Conservation (phyloP, 2,329 filamentous ascomycete species). For the Grosmannia huntii region DNA sequence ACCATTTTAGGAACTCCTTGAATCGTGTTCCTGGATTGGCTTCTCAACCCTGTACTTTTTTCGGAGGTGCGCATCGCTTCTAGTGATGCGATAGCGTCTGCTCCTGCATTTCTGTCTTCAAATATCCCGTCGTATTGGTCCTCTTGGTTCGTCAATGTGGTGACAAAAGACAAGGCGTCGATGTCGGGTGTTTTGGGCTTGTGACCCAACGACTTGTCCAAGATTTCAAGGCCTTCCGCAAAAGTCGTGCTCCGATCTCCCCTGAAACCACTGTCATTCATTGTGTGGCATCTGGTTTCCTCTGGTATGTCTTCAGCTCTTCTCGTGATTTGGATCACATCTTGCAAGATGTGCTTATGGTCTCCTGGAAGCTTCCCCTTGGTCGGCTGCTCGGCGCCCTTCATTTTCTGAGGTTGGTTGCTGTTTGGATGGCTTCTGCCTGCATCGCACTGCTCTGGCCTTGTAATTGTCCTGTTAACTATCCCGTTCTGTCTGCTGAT, state of each 20-base stretch:
- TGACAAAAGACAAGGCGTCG: conserved; percentile 16
- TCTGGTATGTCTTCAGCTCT: not conserved
- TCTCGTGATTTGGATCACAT: not conserved
- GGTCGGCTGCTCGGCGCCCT: not conserved
- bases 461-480: not conserved
- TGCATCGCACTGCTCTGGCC: not conserved
- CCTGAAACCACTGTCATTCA: not conserved
- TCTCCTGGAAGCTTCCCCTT: not conserved
- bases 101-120: not conserved
- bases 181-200: conserved; percentile 15
- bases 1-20: no score
- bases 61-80: not conserved
- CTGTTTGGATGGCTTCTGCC: not conserved
- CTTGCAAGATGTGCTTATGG: not conserved
- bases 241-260: not conserved
- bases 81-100: not conserved
- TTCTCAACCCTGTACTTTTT: conserved; percentile 2
- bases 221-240: conserved; percentile 2
- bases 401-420: not conserved
- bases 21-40: not conserved
- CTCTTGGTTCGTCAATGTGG: conserved; percentile 11
- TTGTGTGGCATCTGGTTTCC: not conserved
- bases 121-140: not conserved
- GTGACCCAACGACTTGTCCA: conserved; percentile 16
- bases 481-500: not conserved